These are phyloP conservation scores for Solanum pennellii DNA, from an alignment of 257 asterid species.

Conservation along the genomic window DNA sequence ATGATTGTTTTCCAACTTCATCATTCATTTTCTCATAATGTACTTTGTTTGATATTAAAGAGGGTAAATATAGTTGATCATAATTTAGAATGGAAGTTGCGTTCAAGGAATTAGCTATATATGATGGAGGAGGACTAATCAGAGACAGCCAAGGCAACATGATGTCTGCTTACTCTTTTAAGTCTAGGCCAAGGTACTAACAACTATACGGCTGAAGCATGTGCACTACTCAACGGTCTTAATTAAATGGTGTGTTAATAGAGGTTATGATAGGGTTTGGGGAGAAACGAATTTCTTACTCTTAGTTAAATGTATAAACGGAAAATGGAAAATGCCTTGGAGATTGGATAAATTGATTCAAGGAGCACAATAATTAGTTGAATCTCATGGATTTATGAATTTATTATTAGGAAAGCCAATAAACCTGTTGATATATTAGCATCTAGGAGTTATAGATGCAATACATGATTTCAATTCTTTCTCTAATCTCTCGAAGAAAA, in stretches of 20 bases:
- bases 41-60: too few species aligned
- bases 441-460: not conserved
- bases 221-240: not conserved
- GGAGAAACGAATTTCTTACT: not conserved
- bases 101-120: not conserved
- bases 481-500: not conserved
- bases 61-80: too few species aligned
- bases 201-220: not conserved
- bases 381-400: not conserved
- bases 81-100: not conserved
- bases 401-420: not conserved
- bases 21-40: too few species aligned
- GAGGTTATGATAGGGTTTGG: not conserved
- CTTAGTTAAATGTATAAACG: not conserved
- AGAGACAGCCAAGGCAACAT: not conserved
- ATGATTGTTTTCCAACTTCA: too few species aligned
- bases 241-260: not conserved
- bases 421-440: too few species aligned
- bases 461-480: not conserved
- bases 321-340: not conserved
- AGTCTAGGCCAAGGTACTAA: not conserved
- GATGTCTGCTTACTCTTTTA: not conserved
- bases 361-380: not conserved
- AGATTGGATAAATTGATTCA: not conserved
- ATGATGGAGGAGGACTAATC: not conserved